Evolutionary conservation across 1,284 basidiomycete genomes (phyloP), one percentile per base, ranked within the genome.

Genomic region (Heterobasidion occidentale): DNA sequence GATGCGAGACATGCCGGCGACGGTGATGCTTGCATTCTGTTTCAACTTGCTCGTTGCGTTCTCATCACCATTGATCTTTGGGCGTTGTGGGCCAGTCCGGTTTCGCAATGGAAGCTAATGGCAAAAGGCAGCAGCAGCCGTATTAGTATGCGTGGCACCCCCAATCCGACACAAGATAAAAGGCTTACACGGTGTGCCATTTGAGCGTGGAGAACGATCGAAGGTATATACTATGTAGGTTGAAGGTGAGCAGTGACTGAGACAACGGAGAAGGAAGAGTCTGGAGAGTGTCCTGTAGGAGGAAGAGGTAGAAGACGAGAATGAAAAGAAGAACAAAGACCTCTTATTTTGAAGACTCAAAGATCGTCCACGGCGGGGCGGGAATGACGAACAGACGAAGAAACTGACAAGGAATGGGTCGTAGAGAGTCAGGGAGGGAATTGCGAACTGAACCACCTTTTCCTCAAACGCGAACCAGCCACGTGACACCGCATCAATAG

Each of bases 11-110:
- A 77, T 72, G 58, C 74, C 75, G 44, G 69, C 64, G 55, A 72
- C 63, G 52, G 72, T 67, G 60, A 71, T 71, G 60, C 73, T 77
- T 15, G 84, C 84, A 20, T 36, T 62, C 63, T 86, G 83, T 58
- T 86, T 83, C 50, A 76, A 82, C 70, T 75, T 81, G 64, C 77
- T 80, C 63, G 76, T 77, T 51, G 87, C 84, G 65, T 90, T 90
- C 74, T 90, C 88, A 65, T 90, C 88, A 57, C 69, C 70, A 59
- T 75, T 74, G 46, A 48, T 48, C 71, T 86, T 88, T 66, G 74
- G 69, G 65, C 88, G 85, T 68, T 70, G 69, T 20, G 70, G 66
- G 46, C 73, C 73, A 56, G 68, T 66, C 59, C 73, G 71, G 65
- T 70, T 70, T 65, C 73, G 72, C 67, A 73, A 62, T 54, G 71